phyloP scores from a whole-genome alignment of 768 basidiomycete genomes.

The Bullera alba region DNA sequence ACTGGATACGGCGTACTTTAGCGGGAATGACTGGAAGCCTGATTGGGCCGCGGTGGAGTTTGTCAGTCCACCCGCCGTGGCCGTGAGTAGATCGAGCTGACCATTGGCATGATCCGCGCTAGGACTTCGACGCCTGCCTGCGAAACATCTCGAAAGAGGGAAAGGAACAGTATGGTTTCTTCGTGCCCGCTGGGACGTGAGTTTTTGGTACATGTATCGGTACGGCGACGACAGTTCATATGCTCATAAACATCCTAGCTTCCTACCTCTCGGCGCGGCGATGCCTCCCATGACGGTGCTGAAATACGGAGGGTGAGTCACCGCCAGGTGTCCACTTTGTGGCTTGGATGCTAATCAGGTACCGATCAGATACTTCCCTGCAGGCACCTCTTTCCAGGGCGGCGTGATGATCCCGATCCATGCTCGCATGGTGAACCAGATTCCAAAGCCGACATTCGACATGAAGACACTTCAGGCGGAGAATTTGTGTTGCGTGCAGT shows the following conservation, averaged over 20 bases:
- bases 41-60: conserved; percentile 40
- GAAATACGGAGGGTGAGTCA: conserved; percentile 41
- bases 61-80: conserved; percentile 26
- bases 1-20: conserved; percentile 21
- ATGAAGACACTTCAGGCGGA: conserved; percentile 8
- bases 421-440: conserved; percentile 42
- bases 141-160: conserved; percentile 31
- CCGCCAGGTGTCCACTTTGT: too few species aligned
- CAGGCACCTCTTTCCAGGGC: conserved; percentile 42
- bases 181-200: conserved; percentile 37
- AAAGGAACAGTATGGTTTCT: conserved; percentile 33
- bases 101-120: background rate
- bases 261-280: conserved; percentile 40
- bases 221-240: background rate
- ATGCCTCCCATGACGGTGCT: conserved; percentile 41
- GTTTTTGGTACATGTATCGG: conserved; percentile 3
- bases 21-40: conserved; percentile 35
- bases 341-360: background rate
- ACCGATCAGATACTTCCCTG: conserved; percentile 37
- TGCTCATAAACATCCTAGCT: conserved; percentile 17
- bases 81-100: background rate
- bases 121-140: conserved; percentile 38
- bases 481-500: conserved; percentile 31
- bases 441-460: conserved; percentile 27
- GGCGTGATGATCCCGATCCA: conserved; percentile 43